Base-by-base conservation (phyloP, 2,329 filamentous ascomycete genomes). In the Xylariaceae sp. region DNA sequence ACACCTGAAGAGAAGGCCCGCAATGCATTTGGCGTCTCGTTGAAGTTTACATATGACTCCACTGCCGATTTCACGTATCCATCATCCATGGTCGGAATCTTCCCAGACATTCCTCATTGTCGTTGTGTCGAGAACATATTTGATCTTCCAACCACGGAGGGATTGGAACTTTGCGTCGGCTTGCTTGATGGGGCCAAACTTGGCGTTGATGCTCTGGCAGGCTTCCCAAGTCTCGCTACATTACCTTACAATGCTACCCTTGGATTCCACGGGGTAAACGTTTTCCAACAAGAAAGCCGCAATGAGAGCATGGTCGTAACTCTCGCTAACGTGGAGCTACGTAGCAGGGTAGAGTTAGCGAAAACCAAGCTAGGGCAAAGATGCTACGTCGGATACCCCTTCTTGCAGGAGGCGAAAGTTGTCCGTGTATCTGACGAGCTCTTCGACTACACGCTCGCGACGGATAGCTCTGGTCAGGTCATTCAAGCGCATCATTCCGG, bases 221-320 rank as follows among this genome's bases (percentile, higher is more conserved):
- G 95, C 3, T 99, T 99, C 72, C 95, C 95, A 5, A 95, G 89
- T 62, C 76, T 99, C 67, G 90, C 93, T 62, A 95, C 90, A 1
- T 77, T 99, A 41, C 89, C 91, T 0, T 93, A 95, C 72, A 87
- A 86, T 57, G 95, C 91, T 2, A 83, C 86, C 54, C 79, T 98
- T 46, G 90, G 88, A 7, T 96, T 92, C 73, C 90, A 96, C 64
- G 92, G 92, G 2, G 90, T 99, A 59, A 95, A 88, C 61, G 91
- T 99, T 32, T 99, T 99, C 78, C 92, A 96, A 70, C 87, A 93
- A 65, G 95, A 98, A 65, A 97, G 93, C 71, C 88, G 91, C 48
- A 98, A 98, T 69, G 93, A 97, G 73, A 99, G 93, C 73, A 93
- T 98, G 86, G 85, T 98, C 20, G 83, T 98, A 54, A 96, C 91